Evolutionary conservation across 345 rosid species (phyloP).

Genomic region (Aethionema arabicum): DNA sequence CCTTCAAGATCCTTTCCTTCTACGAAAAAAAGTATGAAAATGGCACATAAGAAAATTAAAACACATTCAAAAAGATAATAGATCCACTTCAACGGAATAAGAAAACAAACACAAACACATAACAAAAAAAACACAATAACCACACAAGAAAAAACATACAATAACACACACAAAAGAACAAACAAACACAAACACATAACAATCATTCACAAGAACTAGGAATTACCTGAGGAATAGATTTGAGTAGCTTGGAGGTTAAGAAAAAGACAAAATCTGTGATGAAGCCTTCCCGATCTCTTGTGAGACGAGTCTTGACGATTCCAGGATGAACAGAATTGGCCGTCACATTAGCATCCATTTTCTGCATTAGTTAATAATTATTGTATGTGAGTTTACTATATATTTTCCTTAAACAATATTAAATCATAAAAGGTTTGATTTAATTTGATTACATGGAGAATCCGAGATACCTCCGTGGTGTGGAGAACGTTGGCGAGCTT

Average conservation of each 20-base stretch:
- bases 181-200: no score
- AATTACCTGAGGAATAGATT: constrained; percentile 83
- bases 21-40: no score
- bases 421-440: background rate
- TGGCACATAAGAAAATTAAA: no score
- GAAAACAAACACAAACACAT: no score
- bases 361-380: constrained; percentile 43
- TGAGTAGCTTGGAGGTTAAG: constrained; percentile 77
- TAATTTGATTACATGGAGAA: constrained; percentile 39
- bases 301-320: constrained; percentile 82
- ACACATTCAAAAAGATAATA: no score
- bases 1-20: no score
- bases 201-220: no score
- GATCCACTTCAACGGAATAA: no score
- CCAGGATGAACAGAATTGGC: constrained; percentile 96
- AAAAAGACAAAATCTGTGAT: constrained; percentile 74
- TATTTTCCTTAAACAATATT: background rate
- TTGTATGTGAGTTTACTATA: background rate
- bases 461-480: constrained; percentile 71
- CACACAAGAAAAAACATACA: no score
- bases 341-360: constrained; percentile 75
- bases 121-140: no score
- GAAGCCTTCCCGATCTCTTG: constrained; percentile 86
- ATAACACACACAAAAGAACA: no score
- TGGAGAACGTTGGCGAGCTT: constrained; percentile 91